Percentiles rank a stretch among this genome's conserved stretches.
phyloP scores from a whole-genome alignment of 345 rosid species.

The Moringa oleifera region DNA sequence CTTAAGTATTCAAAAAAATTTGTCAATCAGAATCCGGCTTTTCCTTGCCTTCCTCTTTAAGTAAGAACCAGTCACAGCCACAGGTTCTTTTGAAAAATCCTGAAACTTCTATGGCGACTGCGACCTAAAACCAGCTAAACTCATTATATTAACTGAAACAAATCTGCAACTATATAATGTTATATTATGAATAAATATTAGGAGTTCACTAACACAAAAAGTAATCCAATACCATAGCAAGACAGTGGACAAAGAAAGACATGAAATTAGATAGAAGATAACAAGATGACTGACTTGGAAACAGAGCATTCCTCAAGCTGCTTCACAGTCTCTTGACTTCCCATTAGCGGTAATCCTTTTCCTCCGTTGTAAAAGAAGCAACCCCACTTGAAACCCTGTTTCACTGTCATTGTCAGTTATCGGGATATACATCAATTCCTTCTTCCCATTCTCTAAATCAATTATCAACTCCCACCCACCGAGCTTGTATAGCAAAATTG shows the following conservation, averaged over 20 bases:
- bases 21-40: too few relatives aligned
- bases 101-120: not conserved
- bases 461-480: too few relatives aligned
- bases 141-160: not conserved
- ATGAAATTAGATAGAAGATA: not conserved
- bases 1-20: too few relatives aligned
- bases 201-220: not conserved
- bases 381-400: not conserved
- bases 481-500: too few relatives aligned
- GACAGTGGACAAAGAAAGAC: not conserved
- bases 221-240: not conserved
- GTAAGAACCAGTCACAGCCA: too few relatives aligned
- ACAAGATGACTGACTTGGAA: conserved; percentile 49
- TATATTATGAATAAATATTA: not conserved
- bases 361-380: not conserved
- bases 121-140: not conserved
- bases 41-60: too few relatives aligned
- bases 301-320: conserved; percentile 73
- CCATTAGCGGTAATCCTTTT: conserved; percentile 19
- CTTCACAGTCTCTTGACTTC: conserved; percentile 46
- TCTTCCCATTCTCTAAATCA: not conserved
- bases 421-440: not conserved
- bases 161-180: not conserved
- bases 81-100: too few relatives aligned
- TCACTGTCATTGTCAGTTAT: not conserved